Percentiles rank a stretch among this genome's conserved stretches.
Conservation (phyloP, 441 rosid genomes). For the Populus hybrid region DNA sequence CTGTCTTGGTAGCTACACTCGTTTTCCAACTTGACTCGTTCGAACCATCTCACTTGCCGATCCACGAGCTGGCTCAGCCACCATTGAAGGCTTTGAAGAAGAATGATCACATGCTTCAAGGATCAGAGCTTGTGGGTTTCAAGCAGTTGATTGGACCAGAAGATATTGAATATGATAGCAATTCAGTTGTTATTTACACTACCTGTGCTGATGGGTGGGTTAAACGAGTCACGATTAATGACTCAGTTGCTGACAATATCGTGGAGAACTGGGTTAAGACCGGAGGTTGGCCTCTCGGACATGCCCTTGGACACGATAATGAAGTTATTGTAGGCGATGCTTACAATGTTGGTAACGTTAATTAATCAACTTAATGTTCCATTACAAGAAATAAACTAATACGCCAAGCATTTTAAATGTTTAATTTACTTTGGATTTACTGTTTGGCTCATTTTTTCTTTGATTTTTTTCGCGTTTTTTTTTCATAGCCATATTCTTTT, state of each 20-base stretch:
- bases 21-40: conserved; percentile 49
- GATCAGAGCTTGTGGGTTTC: conserved; percentile 38
- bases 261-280: conserved; percentile 65
- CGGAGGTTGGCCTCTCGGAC: conserved; percentile 77
- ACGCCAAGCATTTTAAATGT: too few species aligned
- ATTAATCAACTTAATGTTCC: not conserved
- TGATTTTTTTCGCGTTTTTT: too few species aligned
- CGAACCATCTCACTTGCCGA: conserved; percentile 56
- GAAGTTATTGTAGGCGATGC: conserved; percentile 66
- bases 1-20: conserved; percentile 25
- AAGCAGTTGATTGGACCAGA: conserved; percentile 44
- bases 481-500: too few species aligned
- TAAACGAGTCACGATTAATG: conserved; percentile 45
- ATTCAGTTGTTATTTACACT: conserved; percentile 44
- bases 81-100: conserved; percentile 19
- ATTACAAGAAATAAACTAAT: too few species aligned
- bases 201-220: conserved; percentile 70
- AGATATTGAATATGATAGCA: conserved; percentile 42
- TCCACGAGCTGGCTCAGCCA: conserved; percentile 30
- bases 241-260: conserved; percentile 27
- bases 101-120: conserved; percentile 33
- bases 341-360: conserved; percentile 35
- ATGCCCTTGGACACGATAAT: conserved; percentile 37
- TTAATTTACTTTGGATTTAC: too few species aligned
- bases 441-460: too few species aligned